A percentile compares a stretch with the other conserved stretches of the same genome.
Conservation (phyloP, 2,329 filamentous ascomycete genomes). For the Metarhizium robertsii region DNA sequence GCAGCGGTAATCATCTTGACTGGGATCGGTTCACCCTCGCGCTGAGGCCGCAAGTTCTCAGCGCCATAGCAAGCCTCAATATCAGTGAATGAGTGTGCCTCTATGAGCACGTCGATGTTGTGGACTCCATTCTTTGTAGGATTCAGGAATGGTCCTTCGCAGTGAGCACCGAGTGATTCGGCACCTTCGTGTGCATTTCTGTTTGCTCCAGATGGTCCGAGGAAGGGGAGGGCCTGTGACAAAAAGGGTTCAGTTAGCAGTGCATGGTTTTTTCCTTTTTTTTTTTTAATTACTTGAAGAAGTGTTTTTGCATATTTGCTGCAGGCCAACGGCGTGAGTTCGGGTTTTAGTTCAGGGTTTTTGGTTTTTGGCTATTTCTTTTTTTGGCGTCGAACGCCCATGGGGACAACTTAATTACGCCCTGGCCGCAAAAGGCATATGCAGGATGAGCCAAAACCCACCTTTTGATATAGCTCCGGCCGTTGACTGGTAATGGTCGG, state of each 20-base stretch:
- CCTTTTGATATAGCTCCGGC: conserved; percentile 73
- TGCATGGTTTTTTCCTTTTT: neutral
- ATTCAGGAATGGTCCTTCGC: conserved; percentile 82
- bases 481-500: conserved; percentile 78
- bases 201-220: conserved; percentile 58
- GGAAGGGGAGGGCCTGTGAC: conserved; percentile 58
- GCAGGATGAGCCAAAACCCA: conserved; percentile 19
- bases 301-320: too few species aligned
- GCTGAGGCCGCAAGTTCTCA: conserved; percentile 47
- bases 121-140: conserved; percentile 82
- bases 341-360: neutral
- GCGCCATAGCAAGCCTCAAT: conserved; percentile 64
- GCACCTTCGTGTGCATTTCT: conserved; percentile 60
- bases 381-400: neutral
- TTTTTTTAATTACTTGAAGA: too few species aligned
- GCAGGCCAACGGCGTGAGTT: too few species aligned
- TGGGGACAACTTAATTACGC: neutral
- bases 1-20: conserved; percentile 82
- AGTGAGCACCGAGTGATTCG: conserved; percentile 82
- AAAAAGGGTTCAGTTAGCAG: neutral
- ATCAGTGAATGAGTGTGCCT: conserved; percentile 54
- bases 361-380: neutral
- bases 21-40: conserved; percentile 26
- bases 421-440: neutral
- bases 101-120: conserved; percentile 60